Percentiles rank a stretch among this genome's conserved stretches.
Evolutionary conservation across 2,329 filamentous ascomycete species (phyloP).

Genomic region (Alternaria consortialis): DNA sequence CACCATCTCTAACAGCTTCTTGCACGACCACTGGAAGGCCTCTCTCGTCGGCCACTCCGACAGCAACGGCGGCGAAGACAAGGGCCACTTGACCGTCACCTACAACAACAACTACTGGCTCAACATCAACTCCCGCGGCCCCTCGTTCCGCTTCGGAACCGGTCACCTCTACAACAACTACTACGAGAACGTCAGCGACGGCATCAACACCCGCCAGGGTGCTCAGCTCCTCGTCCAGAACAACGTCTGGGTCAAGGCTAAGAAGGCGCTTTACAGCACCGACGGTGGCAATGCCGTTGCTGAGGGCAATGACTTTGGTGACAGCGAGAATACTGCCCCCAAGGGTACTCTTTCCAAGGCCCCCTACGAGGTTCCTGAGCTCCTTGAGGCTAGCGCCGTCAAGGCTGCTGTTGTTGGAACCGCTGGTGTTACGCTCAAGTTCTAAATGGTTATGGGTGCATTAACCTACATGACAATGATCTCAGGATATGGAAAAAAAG

Average conservation of each 20-base stretch:
- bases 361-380: conserved; percentile 46
- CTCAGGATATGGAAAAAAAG: background rate
- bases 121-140: conserved; percentile 71
- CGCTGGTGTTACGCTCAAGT: conserved; percentile 50
- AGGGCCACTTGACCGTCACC: conserved; percentile 69
- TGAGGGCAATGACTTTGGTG: conserved; percentile 53
- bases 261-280: conserved; percentile 48
- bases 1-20: conserved; percentile 62
- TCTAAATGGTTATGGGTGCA: background rate
- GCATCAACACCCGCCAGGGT: conserved; percentile 55
- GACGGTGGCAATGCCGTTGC: conserved; percentile 50
- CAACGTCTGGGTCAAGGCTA: conserved; percentile 48
- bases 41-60: conserved; percentile 69
- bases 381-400: conserved; percentile 47
- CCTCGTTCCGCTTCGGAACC: conserved; percentile 72
- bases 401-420: conserved; percentile 52
- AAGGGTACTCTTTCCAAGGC: conserved; percentile 45
- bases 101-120: conserved; percentile 72
- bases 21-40: conserved; percentile 68
- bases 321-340: conserved; percentile 41
- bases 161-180: conserved; percentile 68
- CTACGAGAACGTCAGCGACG: conserved; percentile 50
- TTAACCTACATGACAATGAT: background rate
- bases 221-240: conserved; percentile 56
- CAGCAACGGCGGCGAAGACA: conserved; percentile 67